Conservation (phyloP, 768 basidiomycete genomes). For the Podaxis sp. region DNA sequence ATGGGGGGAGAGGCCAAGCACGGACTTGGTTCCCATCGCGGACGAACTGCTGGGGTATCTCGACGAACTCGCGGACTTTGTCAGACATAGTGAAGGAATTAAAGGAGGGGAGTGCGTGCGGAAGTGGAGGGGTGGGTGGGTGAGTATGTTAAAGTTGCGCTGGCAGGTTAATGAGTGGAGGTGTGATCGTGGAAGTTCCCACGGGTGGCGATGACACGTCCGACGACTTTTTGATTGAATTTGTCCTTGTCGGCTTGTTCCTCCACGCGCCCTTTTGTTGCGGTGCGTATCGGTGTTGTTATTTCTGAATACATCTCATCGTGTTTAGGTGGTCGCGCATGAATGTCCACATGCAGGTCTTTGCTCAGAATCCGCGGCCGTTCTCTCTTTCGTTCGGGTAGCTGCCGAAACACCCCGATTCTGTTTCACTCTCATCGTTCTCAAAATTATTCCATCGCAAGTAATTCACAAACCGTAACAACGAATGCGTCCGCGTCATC, state of each 20-base stretch:
- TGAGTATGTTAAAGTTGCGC: neutral
- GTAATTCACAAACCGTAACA: neutral
- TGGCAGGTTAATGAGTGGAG: conserved; percentile 9
- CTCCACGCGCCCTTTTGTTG: conserved; percentile 2
- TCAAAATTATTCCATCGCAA: conserved; percentile 14
- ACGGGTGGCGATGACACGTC: conserved; percentile 32
- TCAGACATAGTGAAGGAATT: conserved; percentile 71
- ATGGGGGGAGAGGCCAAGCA: conserved; percentile 8
- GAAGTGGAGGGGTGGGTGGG: conserved; percentile 18
- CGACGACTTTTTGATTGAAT: conserved; percentile 20
- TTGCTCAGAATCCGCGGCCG: conserved; percentile 34
- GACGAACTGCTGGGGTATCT: conserved; percentile 88
- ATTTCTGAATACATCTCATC: conserved; percentile 20
- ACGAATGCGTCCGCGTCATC: conserved; percentile 14
- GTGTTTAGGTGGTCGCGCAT: conserved; percentile 37
- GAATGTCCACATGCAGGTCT: conserved; percentile 59
- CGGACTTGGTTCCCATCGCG: conserved; percentile 91
- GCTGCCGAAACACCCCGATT: neutral
- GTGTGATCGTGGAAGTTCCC: conserved; percentile 36
- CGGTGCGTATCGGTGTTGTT: conserved; percentile 15
- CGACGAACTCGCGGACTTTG: conserved; percentile 85
- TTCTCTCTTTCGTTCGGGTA: conserved; percentile 20
- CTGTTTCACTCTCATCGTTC: conserved; percentile 10
- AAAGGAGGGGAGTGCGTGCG: conserved; percentile 18
- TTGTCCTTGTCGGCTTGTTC: conserved; percentile 14